These are phyloP conservation scores for Suillus subalutaceus DNA, from an alignment of 768 basidiomycete species.

Conservation along the genomic window DNA sequence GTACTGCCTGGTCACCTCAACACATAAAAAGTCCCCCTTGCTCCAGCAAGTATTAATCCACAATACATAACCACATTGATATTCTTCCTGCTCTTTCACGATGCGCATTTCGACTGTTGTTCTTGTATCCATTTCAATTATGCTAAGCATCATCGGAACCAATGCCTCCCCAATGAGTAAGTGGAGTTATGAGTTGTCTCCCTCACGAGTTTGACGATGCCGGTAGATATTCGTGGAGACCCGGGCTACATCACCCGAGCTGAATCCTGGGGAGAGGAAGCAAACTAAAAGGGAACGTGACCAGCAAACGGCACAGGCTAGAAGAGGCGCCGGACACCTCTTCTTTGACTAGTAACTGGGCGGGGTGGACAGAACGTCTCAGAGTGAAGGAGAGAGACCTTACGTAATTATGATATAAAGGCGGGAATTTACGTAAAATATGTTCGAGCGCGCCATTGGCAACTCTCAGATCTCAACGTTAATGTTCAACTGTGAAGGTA, in stretches of 20 bases:
- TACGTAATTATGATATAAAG: too few relatives aligned
- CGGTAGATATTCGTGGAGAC: not conserved
- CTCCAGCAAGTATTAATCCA: not conserved
- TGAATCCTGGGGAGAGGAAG: too few relatives aligned
- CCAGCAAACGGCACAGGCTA: not conserved
- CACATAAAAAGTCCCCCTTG: not conserved
- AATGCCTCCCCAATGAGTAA: not conserved
- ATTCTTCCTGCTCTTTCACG: not conserved
- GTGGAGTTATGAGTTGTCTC: not conserved
- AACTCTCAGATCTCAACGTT: too few relatives aligned
- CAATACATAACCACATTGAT: not conserved
- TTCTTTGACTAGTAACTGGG: not conserved
- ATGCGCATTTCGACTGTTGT: not conserved
- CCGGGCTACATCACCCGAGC: not conserved
- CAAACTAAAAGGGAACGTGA: not conserved
- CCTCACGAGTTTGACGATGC: not conserved
- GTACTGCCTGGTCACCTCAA: not conserved
- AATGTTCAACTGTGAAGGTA: too few relatives aligned
- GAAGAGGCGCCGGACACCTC: not conserved
- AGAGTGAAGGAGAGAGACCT: too few relatives aligned
- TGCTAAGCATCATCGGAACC: not conserved
- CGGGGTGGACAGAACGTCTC: too few relatives aligned
- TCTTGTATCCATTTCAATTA: not conserved
- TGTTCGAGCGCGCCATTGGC: too few relatives aligned
- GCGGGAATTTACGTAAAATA: too few relatives aligned